phyloP scores from a whole-genome alignment of 176 grass and related monocot species.

The Musa schizocarpa region DNA sequence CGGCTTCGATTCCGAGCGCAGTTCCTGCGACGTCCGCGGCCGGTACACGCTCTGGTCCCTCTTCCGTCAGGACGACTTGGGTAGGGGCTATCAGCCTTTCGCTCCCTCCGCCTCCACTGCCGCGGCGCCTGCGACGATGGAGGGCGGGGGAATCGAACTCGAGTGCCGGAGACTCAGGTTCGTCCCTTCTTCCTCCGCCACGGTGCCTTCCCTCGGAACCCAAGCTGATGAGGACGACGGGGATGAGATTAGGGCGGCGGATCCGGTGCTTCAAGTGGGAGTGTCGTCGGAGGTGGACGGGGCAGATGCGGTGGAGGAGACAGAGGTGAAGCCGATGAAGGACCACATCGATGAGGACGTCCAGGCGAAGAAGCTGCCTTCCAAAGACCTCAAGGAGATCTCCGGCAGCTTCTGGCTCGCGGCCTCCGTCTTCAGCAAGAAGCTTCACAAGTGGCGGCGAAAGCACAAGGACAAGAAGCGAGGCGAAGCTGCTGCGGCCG shows the following conservation, averaged over 20 bases:
- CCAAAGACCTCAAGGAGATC: conserved; percentile 74
- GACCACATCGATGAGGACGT: conserved; percentile 56
- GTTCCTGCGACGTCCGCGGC: conserved; percentile 63
- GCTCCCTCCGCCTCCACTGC: conserved; percentile 21
- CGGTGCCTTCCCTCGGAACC: conserved; percentile 10
- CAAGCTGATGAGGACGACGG: conserved; percentile 23
- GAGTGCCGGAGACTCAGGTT: conserved; percentile 30
- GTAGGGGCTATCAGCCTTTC: conserved; percentile 40
- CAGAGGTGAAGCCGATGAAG: conserved; percentile 44
- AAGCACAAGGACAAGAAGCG: conserved; percentile 94
- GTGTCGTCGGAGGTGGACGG: conserved; percentile 55
- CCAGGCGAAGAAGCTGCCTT: conserved; percentile 26
- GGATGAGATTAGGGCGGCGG: conserved; percentile 57
- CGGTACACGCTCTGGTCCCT: conserved; percentile 74
- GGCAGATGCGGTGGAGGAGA: conserved; percentile 1
- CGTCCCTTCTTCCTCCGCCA: conserved; percentile 12
- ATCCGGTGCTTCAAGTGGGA: conserved; percentile 32
- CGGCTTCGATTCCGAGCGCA: conserved; percentile 58
- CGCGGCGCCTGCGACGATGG: conserved; percentile 33
- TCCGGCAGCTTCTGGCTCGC: conserved; percentile 84
- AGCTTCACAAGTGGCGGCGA: conserved; percentile 80
- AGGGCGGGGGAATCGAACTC: conserved; percentile 18
- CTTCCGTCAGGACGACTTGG: conserved; percentile 74
- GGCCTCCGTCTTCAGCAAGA: conserved; percentile 88
- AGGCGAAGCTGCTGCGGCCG: conserved; percentile 37